A percentile compares a stretch with the other conserved stretches of the same genome.
phyloP scores from a whole-genome alignment of 2,329 filamentous ascomycete species.

The Hymenoscyphus occultus region DNA sequence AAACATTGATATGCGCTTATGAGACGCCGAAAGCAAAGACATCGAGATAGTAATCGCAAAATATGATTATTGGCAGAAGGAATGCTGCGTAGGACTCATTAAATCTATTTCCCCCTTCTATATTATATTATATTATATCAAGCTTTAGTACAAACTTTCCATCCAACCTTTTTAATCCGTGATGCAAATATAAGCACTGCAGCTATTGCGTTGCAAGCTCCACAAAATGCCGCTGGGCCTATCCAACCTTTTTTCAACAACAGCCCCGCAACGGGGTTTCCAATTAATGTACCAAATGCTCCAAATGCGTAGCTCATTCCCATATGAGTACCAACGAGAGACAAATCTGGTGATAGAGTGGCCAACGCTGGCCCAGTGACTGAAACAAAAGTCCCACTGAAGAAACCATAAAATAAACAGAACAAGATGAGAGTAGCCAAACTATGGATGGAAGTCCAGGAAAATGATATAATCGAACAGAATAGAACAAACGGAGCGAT shows the following conservation, averaged over 20 bases:
- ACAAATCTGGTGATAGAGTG: slow-evolving; percentile 31
- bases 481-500: slow-evolving; percentile 45
- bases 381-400: slow-evolving; percentile 59
- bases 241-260: slow-evolving; percentile 54
- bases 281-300: slow-evolving; percentile 36
- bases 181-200: slow-evolving; percentile 37
- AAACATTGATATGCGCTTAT: too few relatives aligned
- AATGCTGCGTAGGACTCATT: not conserved
- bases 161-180: slow-evolving; percentile 20
- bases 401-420: slow-evolving; percentile 65
- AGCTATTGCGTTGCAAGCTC: slow-evolving; percentile 47
- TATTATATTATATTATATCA: not conserved
- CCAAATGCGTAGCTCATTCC: slow-evolving; percentile 47
- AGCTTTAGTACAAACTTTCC: slow-evolving; percentile 15
- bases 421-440: slow-evolving; percentile 58
- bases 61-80: not conserved
- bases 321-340: slow-evolving; percentile 58
- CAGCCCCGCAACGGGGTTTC: slow-evolving; percentile 32
- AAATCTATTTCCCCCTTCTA: not conserved
- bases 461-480: slow-evolving; percentile 50
- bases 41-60: too few relatives aligned
- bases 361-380: slow-evolving; percentile 20
- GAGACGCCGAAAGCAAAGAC: too few relatives aligned
- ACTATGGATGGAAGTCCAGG: slow-evolving; percentile 47
- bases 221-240: slow-evolving; percentile 51